A percentile compares a stretch with the other conserved stretches of the same genome.
Evolutionary conservation across 345 rosid species (phyloP).

Genomic region (Combretum micranthum): DNA sequence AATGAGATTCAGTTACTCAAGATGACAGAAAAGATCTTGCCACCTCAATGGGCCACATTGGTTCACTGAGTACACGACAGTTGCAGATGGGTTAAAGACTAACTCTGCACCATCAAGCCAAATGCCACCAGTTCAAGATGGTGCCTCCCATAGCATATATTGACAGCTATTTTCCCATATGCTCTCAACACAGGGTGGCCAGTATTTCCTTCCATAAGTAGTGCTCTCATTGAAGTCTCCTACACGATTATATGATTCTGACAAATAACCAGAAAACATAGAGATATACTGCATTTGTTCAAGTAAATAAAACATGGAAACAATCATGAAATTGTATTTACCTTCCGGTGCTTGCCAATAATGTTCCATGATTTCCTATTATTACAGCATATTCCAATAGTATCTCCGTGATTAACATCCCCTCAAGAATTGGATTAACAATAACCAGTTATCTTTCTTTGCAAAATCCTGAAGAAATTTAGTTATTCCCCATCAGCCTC

Average conservation of each 20-base stretch:
- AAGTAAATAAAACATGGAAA: slow-evolving; percentile 6
- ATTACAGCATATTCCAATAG: slow-evolving; percentile 88
- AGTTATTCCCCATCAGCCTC: slow-evolving; percentile 79
- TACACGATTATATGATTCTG: slow-evolving; percentile 95
- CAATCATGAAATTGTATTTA: slow-evolving; percentile 11
- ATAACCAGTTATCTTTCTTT: slow-evolving; percentile 76
- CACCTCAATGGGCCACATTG: slow-evolving; percentile 99
- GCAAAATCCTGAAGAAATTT: slow-evolving; percentile 76
- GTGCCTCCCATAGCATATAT: slow-evolving; percentile 94
- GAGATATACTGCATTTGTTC: slow-evolving; percentile 4
- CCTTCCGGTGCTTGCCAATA: slow-evolving; percentile 95
- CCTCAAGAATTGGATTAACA: slow-evolving; percentile 85
- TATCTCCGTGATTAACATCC: slow-evolving; percentile 84
- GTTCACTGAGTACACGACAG: slow-evolving; percentile 95
- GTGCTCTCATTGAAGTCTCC: slow-evolving; percentile 99
- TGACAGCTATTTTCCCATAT: slow-evolving; percentile 78
- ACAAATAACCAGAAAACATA: slow-evolving; percentile 13
- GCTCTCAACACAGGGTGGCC: slow-evolving; percentile 95
- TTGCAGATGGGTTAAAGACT: slow-evolving; percentile 97
- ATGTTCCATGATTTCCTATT: slow-evolving; percentile 82
- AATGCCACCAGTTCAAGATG: slow-evolving; percentile 98
- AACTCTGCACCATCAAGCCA: slow-evolving; percentile 96
- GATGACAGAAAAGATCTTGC: background rate
- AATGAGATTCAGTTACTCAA: background rate
- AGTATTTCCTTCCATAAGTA: slow-evolving; percentile 96